A percentile compares a stretch with the other conserved stretches of the same genome.
These are phyloP conservation scores for Pestalotiopsis sp. DNA, from an alignment of 2,329 filamentous ascomycete genomes.

Conservation along the genomic window DNA sequence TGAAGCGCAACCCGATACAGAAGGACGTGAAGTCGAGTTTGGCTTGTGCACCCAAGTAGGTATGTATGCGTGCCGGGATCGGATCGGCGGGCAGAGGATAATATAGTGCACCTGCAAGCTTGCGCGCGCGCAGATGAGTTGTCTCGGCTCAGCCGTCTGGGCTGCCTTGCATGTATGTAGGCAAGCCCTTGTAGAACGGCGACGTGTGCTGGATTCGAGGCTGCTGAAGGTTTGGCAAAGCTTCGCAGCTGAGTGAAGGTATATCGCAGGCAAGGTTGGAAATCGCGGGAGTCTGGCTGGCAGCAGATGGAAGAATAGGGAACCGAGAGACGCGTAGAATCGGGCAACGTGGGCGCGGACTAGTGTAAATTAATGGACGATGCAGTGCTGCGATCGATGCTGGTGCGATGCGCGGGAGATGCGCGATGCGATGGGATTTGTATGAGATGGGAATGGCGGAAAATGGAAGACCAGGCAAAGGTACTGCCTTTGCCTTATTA, in stretches of 20 bases:
- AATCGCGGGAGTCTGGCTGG: neutral
- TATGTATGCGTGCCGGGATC: neutral
- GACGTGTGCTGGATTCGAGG: neutral
- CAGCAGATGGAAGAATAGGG: neutral
- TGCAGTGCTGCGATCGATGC: neutral
- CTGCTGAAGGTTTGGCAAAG: neutral
- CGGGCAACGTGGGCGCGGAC: conserved; percentile 6
- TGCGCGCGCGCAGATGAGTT: neutral
- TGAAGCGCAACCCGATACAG: neutral
- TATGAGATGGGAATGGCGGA: neutral
- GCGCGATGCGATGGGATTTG: conserved; percentile 3
- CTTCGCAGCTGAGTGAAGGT: neutral
- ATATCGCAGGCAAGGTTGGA: neutral
- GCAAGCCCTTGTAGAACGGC: neutral
- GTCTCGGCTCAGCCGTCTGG: neutral
- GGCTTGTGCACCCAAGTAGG: neutral
- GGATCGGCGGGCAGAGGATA: neutral
- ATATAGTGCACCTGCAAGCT: neutral
- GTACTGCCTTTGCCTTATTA: neutral
- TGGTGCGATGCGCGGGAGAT: neutral
- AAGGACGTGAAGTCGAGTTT: neutral
- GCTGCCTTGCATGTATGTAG: neutral
- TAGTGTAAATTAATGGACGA: conserved; percentile 3
- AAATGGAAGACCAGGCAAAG: neutral
- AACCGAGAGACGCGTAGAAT: neutral